Percentiles rank a stretch among this genome's conserved stretches.
Conservation (phyloP, 257 asterid genomes). For the Fraxinus pennsylvanica region DNA sequence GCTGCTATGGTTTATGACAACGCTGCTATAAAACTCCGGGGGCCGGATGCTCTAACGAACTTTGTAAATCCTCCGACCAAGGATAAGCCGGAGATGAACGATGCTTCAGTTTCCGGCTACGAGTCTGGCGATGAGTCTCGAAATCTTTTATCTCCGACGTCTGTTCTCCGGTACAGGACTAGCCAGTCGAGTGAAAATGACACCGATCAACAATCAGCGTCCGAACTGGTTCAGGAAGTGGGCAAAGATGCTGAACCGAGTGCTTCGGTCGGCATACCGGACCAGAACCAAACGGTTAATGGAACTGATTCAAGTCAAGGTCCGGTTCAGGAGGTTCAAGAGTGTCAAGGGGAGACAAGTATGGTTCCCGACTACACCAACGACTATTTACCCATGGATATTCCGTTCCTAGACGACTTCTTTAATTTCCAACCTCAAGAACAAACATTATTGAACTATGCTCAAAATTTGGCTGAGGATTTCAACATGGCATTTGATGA, state of each 20-base stretch:
- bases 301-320: constrained; percentile 11
- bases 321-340: constrained; percentile 34
- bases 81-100: constrained; percentile 27
- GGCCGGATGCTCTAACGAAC: constrained; percentile 62
- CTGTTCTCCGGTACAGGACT: constrained; percentile 33
- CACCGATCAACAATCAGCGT: constrained; percentile 27
- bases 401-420: constrained; percentile 59
- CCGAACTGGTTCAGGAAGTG: constrained; percentile 22
- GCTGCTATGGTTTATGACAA: constrained; percentile 75
- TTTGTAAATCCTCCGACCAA: constrained; percentile 26
- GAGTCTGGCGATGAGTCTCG: constrained; percentile 66
- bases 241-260: constrained; percentile 17
- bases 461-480: constrained; percentile 25
- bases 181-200: constrained; percentile 46
- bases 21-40: constrained; percentile 67
- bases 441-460: constrained; percentile 34
- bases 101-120: constrained; percentile 41
- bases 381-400: constrained; percentile 55
- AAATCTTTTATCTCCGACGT: constrained; percentile 47
- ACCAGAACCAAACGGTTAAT: constrained; percentile 4
- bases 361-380: constrained; percentile 43
- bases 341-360: constrained; percentile 59
- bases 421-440: constrained; percentile 49
- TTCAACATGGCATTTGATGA: constrained; percentile 34
- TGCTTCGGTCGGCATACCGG: constrained; percentile 22